Base-by-base conservation (phyloP, 352 stramenopile species). In the Pythium chondricola region DNA sequence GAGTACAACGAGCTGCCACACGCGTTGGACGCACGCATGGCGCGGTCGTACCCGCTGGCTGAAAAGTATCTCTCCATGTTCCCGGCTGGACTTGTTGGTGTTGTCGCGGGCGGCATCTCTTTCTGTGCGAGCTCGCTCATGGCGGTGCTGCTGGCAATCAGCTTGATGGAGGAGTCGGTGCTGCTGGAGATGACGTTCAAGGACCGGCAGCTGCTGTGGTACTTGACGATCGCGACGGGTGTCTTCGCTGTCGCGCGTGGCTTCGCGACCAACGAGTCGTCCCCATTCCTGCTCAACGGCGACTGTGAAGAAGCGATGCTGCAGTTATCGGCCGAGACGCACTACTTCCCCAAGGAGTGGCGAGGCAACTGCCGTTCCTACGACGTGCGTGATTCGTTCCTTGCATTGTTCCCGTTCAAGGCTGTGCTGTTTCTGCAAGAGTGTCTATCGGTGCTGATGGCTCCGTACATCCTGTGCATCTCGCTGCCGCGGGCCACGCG, bases 1-100 rank as follows among this genome's bases (percentile, higher is more conserved):
- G 96, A 99, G 72, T 98, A 98, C 74, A 99, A 99, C 68, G 97
- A 99, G 60, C 67, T 99, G 1, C 90, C 93, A n/a, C 95, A 99
- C 56, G 67, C 94, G 29, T 95, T 98, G 52, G 93, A 98, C 52
- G 74, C 82, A n/a, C 83, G 97, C 21, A 85, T 98, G 48, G 80
- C 74, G 30, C 81, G 90, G 14, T 97, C 88, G 16, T 98, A 98
- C 56, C 65, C 86, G 27, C 72, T 95, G 2, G 93, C 95, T 2
- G 83, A 97, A 30, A 70, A 82, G 4, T 99, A 99, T 65, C 52
- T 98, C 16, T 80, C 87, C 30, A 85, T 98, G 60, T 99, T 99
- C 67, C 85, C 83, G 2, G 80, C 83, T 25, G 91, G 92, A 6
- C 66, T 95, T 13, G 56, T 95, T 10, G 80, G 88, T 16, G 85